Conservation (phyloP, 2,329 filamentous ascomycete genomes). For the Exophiala dermatitidis region DNA sequence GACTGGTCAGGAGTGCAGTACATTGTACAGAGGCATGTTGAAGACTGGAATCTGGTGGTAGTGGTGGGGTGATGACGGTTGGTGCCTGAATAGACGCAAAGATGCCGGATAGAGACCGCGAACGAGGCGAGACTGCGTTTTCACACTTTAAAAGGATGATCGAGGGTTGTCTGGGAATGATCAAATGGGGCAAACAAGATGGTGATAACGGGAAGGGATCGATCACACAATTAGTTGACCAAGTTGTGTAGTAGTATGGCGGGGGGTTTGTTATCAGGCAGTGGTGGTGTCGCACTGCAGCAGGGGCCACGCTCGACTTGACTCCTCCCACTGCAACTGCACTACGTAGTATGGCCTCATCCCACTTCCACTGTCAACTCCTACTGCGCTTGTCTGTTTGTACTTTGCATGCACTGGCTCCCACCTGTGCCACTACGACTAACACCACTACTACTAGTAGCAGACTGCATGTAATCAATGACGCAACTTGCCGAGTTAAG, state of each 20-base stretch:
- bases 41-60: not conserved
- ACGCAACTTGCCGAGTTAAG: not conserved
- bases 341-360: not conserved
- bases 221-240: slow-evolving; percentile 1
- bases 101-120: not conserved
- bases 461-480: not conserved
- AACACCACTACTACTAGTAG: too few relatives aligned
- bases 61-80: not conserved
- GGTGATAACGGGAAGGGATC: not conserved
- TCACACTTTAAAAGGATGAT: too few relatives aligned
- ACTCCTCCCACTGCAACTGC: not conserved
- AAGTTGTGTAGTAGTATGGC: not conserved
- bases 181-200: not conserved
- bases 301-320: not conserved
- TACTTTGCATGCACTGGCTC: too few relatives aligned
- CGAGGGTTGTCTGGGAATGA: not conserved
- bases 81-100: not conserved
- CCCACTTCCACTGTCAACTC: not conserved
- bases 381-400: not conserved
- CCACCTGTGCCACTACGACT: too few relatives aligned
- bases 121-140: not conserved
- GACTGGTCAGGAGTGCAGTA: slow-evolving; percentile 22
- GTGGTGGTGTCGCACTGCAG: not conserved
- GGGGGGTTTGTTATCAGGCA: not conserved
- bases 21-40: slow-evolving; percentile 37